Percentiles rank a stretch among this genome's conserved stretches.
phyloP scores from a whole-genome alignment of 768 basidiomycete species.

The Mrakia blollopis region DNA sequence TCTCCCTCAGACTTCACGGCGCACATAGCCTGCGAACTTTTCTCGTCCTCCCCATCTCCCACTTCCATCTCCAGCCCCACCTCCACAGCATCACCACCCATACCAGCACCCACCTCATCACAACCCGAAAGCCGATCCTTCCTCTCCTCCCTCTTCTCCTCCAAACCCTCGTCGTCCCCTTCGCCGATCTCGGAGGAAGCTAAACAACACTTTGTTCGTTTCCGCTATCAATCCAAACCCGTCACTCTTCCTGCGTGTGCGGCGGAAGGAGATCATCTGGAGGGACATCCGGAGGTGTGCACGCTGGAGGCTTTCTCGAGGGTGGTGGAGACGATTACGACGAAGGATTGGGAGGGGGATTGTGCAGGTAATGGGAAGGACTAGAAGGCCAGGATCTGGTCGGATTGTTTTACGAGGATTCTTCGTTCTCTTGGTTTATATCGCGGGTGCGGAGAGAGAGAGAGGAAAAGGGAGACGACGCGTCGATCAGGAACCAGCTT shows the following conservation, averaged over 20 bases:
- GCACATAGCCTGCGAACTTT: conserved; percentile 68
- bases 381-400: too few relatives aligned
- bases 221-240: conserved; percentile 68
- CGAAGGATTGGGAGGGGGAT: conserved; percentile 61
- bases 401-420: too few relatives aligned
- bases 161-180: not conserved
- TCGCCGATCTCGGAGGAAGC: not conserved
- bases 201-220: conserved; percentile 55
- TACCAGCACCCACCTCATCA: too few relatives aligned
- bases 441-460: not conserved
- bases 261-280: conserved; percentile 60
- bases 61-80: not conserved
- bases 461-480: too few relatives aligned
- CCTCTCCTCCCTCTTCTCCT: conserved; percentile 56
- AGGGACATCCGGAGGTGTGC: conserved; percentile 69
- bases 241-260: conserved; percentile 62
- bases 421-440: too few relatives aligned
- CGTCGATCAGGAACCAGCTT: too few relatives aligned
- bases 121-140: not conserved
- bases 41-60: conserved; percentile 46
- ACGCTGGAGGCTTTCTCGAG: conserved; percentile 46
- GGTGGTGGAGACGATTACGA: conserved; percentile 58
- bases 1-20: conserved; percentile 61
- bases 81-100: not conserved
- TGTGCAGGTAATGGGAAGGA: too few relatives aligned